Base-by-base conservation (phyloP, 768 basidiomycete species). In the Rhodotorula taiwanensis region DNA sequence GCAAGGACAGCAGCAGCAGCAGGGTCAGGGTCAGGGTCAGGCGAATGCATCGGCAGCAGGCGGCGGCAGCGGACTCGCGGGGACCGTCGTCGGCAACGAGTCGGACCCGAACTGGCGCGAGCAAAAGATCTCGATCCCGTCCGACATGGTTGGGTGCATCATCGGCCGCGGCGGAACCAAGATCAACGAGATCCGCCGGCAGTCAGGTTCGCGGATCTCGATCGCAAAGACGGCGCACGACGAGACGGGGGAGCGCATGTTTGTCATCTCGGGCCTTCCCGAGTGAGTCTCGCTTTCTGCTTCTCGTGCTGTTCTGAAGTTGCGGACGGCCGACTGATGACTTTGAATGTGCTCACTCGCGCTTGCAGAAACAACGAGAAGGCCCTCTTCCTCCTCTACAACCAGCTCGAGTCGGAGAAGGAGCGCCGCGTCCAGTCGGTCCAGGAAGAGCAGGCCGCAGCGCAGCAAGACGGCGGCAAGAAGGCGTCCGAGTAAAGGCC, bases 181-280 rank as follows among this genome's bases (percentile, higher is more conserved):
- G 82, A 99, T 99, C 72, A 98, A 94, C 55, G 95, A 99, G 77
- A 99, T 99, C 75, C 89, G 95, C 72, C 88, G 94, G 61, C 84
- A 98, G 49, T 95, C 91, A 66, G 95, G 95, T 44, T 94, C 89
- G 72, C 91, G 92, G 79, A 99, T 99, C 76, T 90, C 88, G 59
- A 99, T 99, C 74, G 95, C 95, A 70, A 99, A 99, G 78, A 87
- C 89, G 52, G 91, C 95, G n/a, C 95, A 98, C 74, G 95, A 98
- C 73, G 95, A 98, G 74, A 92, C 93, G 45, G 95, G 94, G 73
- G 95, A 99, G 80, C 83, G 95, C 70, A 97, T 99, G 94, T 99
- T 99, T 80, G 55, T 95, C 66, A 98, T 99, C 75, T 82, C 95
- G 51, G 95, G 95, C 58, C 91, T 91, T 18, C 88, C 90, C 36